Conservation (phyloP, 2,329 filamentous ascomycete genomes). For the Colletotrichum kahawae region DNA sequence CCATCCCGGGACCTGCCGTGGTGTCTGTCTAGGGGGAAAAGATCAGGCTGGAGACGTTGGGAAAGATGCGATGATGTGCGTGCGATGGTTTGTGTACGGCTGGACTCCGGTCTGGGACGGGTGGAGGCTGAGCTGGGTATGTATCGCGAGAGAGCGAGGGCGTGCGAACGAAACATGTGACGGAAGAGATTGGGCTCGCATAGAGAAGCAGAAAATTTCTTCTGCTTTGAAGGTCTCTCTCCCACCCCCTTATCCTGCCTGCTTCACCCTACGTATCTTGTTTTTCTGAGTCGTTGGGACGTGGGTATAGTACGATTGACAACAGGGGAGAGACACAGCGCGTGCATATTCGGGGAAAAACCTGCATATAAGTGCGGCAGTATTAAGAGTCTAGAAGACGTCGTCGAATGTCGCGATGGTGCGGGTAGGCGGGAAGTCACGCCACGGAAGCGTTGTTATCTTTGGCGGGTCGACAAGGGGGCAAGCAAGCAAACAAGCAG, state of each 20-base stretch:
- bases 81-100: not conserved
- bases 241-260: not conserved
- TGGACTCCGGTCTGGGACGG: not conserved
- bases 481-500: too few relatives aligned
- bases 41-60: not conserved
- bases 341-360: not conserved
- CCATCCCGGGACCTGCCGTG: conserved; percentile 4
- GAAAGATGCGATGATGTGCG: not conserved
- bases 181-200: not conserved
- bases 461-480: not conserved
- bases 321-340: not conserved
- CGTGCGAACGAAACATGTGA: not conserved
- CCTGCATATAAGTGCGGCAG: not conserved
- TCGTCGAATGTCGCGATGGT: not conserved
- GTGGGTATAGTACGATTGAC: not conserved
- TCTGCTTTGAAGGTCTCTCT: not conserved
- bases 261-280: not conserved
- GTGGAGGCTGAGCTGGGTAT: not conserved
- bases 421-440: conserved; percentile 1
- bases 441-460: conserved; percentile 5
- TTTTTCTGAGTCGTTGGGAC: not conserved
- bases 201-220: not conserved
- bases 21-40: not conserved
- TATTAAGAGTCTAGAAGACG: not conserved
- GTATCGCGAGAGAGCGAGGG: not conserved